These are phyloP conservation scores for Symbiodinium pilosum DNA, from an alignment of 73 alveolate species.

Conservation along the genomic window DNA sequence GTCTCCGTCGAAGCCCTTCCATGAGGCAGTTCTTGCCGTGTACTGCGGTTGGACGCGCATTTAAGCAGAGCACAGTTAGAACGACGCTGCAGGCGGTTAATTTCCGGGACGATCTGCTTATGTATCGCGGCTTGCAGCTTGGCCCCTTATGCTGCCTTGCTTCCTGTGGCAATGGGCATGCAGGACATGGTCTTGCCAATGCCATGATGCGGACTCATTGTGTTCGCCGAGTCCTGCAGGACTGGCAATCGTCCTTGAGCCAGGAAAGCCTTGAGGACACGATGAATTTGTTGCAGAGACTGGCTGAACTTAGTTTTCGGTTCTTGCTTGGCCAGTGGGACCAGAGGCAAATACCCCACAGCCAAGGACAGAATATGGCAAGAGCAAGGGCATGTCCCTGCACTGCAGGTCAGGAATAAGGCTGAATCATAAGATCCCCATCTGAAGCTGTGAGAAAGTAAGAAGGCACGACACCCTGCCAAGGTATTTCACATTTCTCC, in stretches of 20 bases:
- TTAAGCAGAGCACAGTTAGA: too few species aligned
- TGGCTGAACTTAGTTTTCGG: too few species aligned
- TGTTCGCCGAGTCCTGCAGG: not conserved
- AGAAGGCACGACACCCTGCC: not conserved
- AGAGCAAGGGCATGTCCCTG: not conserved
- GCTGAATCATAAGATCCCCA: too few species aligned
- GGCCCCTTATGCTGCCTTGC: not conserved
- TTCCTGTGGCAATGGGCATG: not conserved
- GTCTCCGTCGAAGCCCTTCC: not conserved
- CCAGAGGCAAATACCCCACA: too few species aligned
- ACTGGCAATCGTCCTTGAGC: not conserved
- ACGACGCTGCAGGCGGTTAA: not conserved
- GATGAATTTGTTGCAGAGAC: not conserved
- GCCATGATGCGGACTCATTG: not conserved
- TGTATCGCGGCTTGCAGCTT: not conserved
- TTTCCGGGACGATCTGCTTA: not conserved
- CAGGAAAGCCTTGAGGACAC: slow-evolving; percentile 6
- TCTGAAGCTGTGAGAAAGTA: not conserved
- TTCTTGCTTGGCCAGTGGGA: too few species aligned
- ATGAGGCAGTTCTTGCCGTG: not conserved
- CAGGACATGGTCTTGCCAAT: not conserved
- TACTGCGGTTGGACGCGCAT: not conserved
- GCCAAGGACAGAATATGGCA: not conserved
- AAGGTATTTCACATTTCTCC: slow-evolving; percentile 30
- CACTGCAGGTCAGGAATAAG: not conserved